Evolutionary conservation across 306 rosid species (phyloP), one percentile per base, ranked within the genome.

Genomic region (Cajanus cajan): DNA sequence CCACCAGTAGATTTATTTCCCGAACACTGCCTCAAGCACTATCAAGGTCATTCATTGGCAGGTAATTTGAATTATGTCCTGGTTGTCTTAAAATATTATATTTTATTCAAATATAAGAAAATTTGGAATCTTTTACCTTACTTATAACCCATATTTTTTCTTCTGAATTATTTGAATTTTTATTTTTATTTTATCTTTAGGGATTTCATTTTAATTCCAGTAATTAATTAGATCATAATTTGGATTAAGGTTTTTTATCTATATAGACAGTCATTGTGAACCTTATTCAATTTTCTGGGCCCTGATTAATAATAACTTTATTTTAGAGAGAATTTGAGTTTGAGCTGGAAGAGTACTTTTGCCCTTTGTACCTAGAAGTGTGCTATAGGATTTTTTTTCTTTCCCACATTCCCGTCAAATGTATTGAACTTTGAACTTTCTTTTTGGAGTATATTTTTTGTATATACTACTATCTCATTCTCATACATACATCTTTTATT

Each of bases 21-120:
- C 89, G 96, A 59, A 43, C 85, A 28, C 78, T 96, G 81, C 97
- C 98, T 12, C 93, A 93, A 80, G 93, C 83, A 82, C 64, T 93
- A 11, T 96, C 99, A 19, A 91, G 99, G 84, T 87, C 98, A 76
- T 96, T 93, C 84, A 88, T 93, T 84, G 99, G 99, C 90, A 96
- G 99, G 99, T 96, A 76, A 59, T 71, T 85, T 81, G 82, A 68
- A 9, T 83, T 78, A 15, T 68, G 50, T 22, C 33, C 66, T 22
- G 22, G 67, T 48, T 69, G 68, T 40, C 55, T 33, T 63, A n/a
- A 16, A 48, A 45, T 54, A 37, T 68, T 50, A 45, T 54, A 37
- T 68, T 50, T 84, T 21, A 55, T 43, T 52, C 37, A 52, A 39
- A 25, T 80, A 47, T 43, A 13, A 13, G 41, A 83, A 45, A 18